phyloP scores from a whole-genome alignment of 768 basidiomycete species.

The Xerocomus spinulosus region DNA sequence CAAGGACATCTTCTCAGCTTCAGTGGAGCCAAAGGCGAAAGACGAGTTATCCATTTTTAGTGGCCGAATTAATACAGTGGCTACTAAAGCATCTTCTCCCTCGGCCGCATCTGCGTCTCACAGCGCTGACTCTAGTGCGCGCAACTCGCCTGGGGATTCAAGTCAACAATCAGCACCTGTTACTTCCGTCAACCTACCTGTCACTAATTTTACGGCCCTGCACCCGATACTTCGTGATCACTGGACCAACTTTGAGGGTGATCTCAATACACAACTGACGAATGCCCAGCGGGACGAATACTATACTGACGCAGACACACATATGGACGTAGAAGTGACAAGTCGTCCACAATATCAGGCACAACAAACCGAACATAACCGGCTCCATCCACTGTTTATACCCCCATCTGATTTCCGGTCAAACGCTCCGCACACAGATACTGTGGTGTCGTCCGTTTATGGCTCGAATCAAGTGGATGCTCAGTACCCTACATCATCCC shows the following conservation, averaged over 20 bases:
- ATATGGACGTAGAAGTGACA: constrained; percentile 11
- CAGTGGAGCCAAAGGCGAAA: constrained; percentile 41
- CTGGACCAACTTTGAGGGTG: constrained; percentile 51
- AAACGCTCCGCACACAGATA: neutral
- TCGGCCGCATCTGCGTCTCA: constrained; percentile 17
- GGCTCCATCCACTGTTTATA: constrained; percentile 22
- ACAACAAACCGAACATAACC: constrained; percentile 19
- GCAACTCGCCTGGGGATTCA: constrained; percentile 14
- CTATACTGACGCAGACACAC: constrained; percentile 18
- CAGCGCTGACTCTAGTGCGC: neutral
- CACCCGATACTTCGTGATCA: constrained; percentile 57
- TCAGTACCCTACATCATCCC: constrained; percentile 10
- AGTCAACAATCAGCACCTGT: constrained; percentile 27
- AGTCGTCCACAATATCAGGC: constrained; percentile 1
- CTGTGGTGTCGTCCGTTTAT: constrained; percentile 4
- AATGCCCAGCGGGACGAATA: constrained; percentile 29
- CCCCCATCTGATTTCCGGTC: constrained; percentile 17
- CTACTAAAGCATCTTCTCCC: constrained; percentile 38
- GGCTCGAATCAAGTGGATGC: neutral
- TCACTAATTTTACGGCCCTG: constrained; percentile 38
- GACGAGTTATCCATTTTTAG: constrained; percentile 75
- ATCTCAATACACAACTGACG: constrained; percentile 47
- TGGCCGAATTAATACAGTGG: constrained; percentile 65
- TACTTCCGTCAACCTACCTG: constrained; percentile 25
- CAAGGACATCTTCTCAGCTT: constrained; percentile 55